phyloP scores from a whole-genome alignment of 208 protist species.

The Trypanosoma scelopori region DNA sequence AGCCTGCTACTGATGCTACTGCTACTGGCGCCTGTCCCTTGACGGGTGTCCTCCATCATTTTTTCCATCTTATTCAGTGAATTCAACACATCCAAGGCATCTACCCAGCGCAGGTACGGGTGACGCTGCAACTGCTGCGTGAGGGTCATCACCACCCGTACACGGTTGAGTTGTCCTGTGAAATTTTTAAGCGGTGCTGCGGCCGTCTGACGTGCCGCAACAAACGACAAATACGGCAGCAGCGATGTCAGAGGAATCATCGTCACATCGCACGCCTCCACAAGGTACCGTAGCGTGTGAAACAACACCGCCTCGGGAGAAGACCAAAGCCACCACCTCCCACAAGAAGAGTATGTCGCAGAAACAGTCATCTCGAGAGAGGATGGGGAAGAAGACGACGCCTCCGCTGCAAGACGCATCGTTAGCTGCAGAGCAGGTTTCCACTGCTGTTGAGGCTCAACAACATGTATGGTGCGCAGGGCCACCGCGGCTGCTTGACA shows the following conservation, averaged over 20 bases:
- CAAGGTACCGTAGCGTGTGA: slow-evolving; percentile 25
- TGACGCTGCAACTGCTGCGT: slow-evolving; percentile 17
- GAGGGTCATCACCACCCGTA: slow-evolving; percentile 6
- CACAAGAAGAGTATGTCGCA: neutral
- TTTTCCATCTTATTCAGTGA: slow-evolving; percentile 1
- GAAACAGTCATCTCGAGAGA: neutral
- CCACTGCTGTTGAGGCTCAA: slow-evolving; percentile 26
- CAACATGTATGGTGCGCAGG: slow-evolving; percentile 14
- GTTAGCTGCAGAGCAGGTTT: slow-evolving; percentile 21
- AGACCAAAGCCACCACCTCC: slow-evolving; percentile 10
- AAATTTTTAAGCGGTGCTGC: neutral
- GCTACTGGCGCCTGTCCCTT: neutral
- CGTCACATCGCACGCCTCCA: slow-evolving; percentile 14
- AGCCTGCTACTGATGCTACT: neutral
- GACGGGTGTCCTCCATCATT: neutral
- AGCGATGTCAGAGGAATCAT: slow-evolving; percentile 8
- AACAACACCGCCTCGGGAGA: slow-evolving; percentile 8
- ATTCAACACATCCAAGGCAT: slow-evolving; percentile 20
- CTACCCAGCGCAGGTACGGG: slow-evolving; percentile 22
- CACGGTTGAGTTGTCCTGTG: neutral
- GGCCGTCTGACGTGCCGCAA: neutral
- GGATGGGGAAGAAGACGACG: neutral
- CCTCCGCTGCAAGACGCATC: neutral
- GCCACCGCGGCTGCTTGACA: slow-evolving; percentile 3
- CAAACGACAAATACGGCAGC: slow-evolving; percentile 8